Base-by-base conservation (phyloP, 495 filamentous ascomycete species). In the Delitschia confertaspora region DNA sequence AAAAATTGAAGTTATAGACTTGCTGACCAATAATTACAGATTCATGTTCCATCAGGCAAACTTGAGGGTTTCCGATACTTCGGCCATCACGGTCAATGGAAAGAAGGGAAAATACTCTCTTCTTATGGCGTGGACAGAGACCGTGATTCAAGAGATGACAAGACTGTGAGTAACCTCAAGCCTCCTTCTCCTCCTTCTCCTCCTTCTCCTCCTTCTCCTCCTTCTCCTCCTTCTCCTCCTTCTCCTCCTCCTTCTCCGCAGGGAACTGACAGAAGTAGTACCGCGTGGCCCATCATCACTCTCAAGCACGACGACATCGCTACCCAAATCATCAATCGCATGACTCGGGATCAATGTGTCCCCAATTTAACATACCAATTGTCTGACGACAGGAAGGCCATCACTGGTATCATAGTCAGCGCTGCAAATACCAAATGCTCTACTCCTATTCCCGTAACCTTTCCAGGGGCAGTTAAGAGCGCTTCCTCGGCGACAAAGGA, bases 111-210 rank as follows among this genome's bases (percentile, higher is more conserved):
- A 71, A 38, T 65, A 69, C 34, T 76, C 72, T 0, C 65, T 81
- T 25, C 57, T 78, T 43, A 73, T 79, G 50, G 70, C 70, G 1
- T 81, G 77, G 77, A 69, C 75, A 9, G 76, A 80, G 56, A 64
- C 62, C n/a, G 58, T 73, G 19, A 65, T 75, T 0, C 63, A 70
- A 52, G 76, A 81, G 49, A 71, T 78, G 49, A 59, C 62, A 14
- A 63, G 76, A 25, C 63, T 80, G 38, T 55, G 38, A 33, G 49
- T n/a, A 23, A 3, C 11, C 30, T 8, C n/a, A 31, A 13, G n/a
- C n/a, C n/a, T n/a, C 11, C 36, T 32, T 11, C 45, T 22, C 6
- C 14, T 10, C 2, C 17, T 35, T 3, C 13, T n/a, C 25, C 13
- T 25, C 14, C 18, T 38, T 14, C 31, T 21, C 11, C 22, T 32